Percentiles rank a stretch among this genome's conserved stretches.
Evolutionary conservation across 139 green algal genomes (phyloP).

Genomic region (Spirogloea muscicola): DNA sequence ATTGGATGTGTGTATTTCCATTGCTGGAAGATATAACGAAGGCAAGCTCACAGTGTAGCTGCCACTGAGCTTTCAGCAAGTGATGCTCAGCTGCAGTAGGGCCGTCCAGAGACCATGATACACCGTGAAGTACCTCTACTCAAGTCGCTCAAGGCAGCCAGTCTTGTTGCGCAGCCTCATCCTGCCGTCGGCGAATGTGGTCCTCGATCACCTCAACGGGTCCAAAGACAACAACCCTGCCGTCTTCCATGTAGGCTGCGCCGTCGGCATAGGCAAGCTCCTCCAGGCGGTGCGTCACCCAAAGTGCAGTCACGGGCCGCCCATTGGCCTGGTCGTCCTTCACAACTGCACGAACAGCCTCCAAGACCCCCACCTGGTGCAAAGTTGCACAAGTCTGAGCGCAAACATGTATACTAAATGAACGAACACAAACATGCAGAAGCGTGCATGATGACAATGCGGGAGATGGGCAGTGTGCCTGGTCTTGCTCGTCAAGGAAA

Average conservation of each 20-base stretch:
- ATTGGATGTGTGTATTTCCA: too few relatives aligned
- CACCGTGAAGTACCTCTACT: too few relatives aligned
- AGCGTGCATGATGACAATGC: too few relatives aligned
- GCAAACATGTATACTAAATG: neutral
- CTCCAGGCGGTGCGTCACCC: slow-evolving; percentile 95
- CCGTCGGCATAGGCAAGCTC: slow-evolving; percentile 88
- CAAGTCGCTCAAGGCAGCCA: too few relatives aligned
- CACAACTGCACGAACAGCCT: slow-evolving; percentile 24
- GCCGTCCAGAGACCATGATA: too few relatives aligned
- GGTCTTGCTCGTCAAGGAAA: slow-evolving; percentile 89
- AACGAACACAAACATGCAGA: neutral
- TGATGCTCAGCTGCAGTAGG: too few relatives aligned
- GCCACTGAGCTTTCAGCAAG: too few relatives aligned
- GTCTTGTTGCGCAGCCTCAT: too few relatives aligned
- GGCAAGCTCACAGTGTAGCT: too few relatives aligned
- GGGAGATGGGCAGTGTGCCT: slow-evolving; percentile 51
- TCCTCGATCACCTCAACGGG: neutral
- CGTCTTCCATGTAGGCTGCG: slow-evolving; percentile 46
- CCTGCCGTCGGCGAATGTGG: slow-evolving; percentile 20
- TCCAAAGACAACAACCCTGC: slow-evolving; percentile 30
- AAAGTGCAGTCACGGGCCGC: slow-evolving; percentile 73
- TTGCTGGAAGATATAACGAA: too few relatives aligned
- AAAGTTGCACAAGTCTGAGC: neutral
- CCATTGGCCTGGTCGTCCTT: slow-evolving; percentile 6
- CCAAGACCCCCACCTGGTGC: slow-evolving; percentile 37